These are phyloP conservation scores for Colletotrichum paranaense DNA, from an alignment of 2,329 filamentous ascomycete genomes.

Conservation along the genomic window DNA sequence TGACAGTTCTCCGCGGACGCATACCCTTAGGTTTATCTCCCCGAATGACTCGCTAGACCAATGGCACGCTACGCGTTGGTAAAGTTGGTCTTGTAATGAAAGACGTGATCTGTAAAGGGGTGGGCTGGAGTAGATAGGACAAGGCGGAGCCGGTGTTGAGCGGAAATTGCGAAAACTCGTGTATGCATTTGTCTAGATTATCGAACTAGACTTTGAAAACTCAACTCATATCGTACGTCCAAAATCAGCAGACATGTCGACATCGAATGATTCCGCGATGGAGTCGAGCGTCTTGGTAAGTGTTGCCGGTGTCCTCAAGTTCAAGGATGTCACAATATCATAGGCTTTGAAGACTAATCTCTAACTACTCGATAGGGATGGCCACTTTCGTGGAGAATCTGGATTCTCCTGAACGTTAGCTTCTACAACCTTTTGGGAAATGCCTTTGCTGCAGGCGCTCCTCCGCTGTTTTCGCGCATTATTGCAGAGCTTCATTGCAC, in stretches of 20 bases:
- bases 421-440: conserved; percentile 39
- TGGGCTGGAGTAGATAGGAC: neutral
- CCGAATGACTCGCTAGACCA: neutral
- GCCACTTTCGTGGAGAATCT: conserved; percentile 36
- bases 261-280: neutral
- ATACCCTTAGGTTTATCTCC: conserved; percentile 13
- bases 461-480: conserved; percentile 36
- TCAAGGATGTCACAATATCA: neutral
- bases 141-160: neutral
- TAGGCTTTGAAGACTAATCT: too few relatives aligned
- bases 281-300: neutral
- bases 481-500: conserved; percentile 33
- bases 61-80: neutral
- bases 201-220: neutral
- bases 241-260: neutral
- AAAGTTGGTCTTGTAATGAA: neutral
- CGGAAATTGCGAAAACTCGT: neutral
- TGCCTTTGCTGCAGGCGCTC: conserved; percentile 33
- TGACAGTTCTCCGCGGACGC: conserved; percentile 17
- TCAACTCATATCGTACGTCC: neutral
- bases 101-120: too few relatives aligned
- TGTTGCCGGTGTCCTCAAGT: neutral
- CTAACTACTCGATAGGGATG: conserved; percentile 21
- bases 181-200: neutral
- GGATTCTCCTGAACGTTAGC: conserved; percentile 37